phyloP scores from a whole-genome alignment of 2,329 filamentous ascomycete species.

The Helotiales sp. region DNA sequence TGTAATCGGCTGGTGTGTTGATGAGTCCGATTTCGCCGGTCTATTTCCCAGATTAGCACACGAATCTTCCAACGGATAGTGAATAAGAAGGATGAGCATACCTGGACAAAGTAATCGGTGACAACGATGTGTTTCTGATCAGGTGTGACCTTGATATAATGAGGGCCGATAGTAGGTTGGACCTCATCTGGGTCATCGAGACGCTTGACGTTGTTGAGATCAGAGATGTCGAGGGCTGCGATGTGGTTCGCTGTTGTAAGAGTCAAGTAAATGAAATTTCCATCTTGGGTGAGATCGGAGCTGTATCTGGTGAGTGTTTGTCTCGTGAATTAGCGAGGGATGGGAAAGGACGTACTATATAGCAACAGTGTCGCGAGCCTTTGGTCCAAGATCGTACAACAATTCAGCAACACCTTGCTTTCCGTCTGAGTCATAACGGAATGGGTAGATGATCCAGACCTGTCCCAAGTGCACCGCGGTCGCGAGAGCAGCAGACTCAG shows the following conservation, averaged over 20 bases:
- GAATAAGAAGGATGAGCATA: too few species aligned
- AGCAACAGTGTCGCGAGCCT: slow-evolving; percentile 54
- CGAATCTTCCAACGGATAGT: too few species aligned
- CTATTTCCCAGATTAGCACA: too few species aligned
- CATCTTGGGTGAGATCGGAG: slow-evolving; percentile 59
- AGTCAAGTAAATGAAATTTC: slow-evolving; percentile 59
- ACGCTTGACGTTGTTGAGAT: slow-evolving; percentile 59
- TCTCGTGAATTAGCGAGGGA: background rate
- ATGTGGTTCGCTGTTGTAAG: slow-evolving; percentile 63
- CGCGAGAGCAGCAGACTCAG: slow-evolving; percentile 57
- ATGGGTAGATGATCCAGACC: slow-evolving; percentile 66
- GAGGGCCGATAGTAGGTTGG: slow-evolving; percentile 60
- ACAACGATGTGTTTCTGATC: slow-evolving; percentile 65
- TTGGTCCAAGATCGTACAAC: slow-evolving; percentile 57
- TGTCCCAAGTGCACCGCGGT: slow-evolving; percentile 60
- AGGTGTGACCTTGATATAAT: slow-evolving; percentile 64
- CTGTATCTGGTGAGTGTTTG: slow-evolving; percentile 23
- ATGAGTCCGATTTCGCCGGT: slow-evolving; percentile 56
- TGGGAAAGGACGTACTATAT: slow-evolving; percentile 50
- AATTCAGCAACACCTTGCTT: slow-evolving; percentile 58
- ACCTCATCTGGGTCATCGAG: slow-evolving; percentile 59
- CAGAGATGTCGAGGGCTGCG: slow-evolving; percentile 60
- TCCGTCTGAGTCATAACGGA: slow-evolving; percentile 53
- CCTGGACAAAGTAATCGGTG: slow-evolving; percentile 68
- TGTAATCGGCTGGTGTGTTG: slow-evolving; percentile 58